Evolutionary conservation across 2,329 filamentous ascomycete species (phyloP), one percentile per base, ranked within the genome.

Genomic region (Sodiomyces alkalinus): DNA sequence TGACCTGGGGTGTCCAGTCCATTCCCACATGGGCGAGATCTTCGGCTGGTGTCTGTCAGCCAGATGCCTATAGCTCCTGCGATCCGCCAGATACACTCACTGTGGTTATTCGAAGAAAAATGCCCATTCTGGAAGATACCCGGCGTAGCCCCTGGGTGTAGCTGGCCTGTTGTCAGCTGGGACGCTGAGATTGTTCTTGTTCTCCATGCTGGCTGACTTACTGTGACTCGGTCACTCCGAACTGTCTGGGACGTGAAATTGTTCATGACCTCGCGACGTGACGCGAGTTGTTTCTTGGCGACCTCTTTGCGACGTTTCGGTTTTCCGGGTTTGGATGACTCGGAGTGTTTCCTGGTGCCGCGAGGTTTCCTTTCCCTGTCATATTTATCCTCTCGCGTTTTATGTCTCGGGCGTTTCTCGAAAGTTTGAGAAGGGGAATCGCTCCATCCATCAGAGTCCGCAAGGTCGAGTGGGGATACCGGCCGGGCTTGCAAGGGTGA

Each of bases 211-310:
- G 9, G 15, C 7, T 16, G 4, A 30, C 45, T 27, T 30, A 55
- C 55, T 5, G 48, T 56, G 3, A 58, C 32, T 17, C 46, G 44
- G 5, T 41, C 37, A 8, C 56, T 55, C 8, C 58, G 46, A 22
- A 78, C 58, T 28, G 62, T 62, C 4, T 58, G 46, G 1, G 72
- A 73, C 9, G 51, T 51, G 35, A 77, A 79, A 13, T 62, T 62
- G 6, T 56, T 47, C 46, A 73, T 62, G 6, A 74, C 52, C 22
- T 64, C 59, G 29, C 55, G 56, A 10, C 55, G 46, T 1, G 53
- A 53, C 5, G 44, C 41, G 19, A 55, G 34, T 9, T 29, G 3
- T 7, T 15, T 40, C n/a, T 46, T 24, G 21, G 5, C 17, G 4
- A 22, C 45, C 19, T 45, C 51, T 19, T 41, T 41, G 16, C 34